Base-by-base conservation (phyloP, 1,284 basidiomycete species). In the Moniliophthora roreri region DNA sequence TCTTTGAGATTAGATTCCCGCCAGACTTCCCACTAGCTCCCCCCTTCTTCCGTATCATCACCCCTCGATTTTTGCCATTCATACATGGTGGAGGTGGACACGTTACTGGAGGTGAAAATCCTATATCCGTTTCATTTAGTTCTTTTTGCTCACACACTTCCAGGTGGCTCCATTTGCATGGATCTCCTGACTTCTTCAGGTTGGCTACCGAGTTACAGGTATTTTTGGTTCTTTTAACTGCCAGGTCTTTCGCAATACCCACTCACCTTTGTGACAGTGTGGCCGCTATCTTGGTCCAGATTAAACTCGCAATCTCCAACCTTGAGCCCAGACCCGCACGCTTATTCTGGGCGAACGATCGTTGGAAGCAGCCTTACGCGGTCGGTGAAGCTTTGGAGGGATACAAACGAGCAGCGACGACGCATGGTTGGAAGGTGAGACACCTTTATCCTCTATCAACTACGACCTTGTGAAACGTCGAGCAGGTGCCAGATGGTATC, bases 91-190 rank as follows among this genome's bases (percentile, higher is more conserved):
- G 83, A 3, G 83, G 84, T 15, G 83, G 83, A 0, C 82, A 86
- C 66, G 70, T 86, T 37, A 86, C 83, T 23, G 76, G 76, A 57
- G 83, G 81, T 79, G 56, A 40, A 72, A 60, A 20, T n/a, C 20
- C 32, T 40, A 3, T n/a, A n/a, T 35, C 7, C 38, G 9, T 23
- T 36, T 50, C 42, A 32, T 39, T 50, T 44, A 26, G 38, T 41
- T 37, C 21, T 23, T 20, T 13, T 26, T 48, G 53, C n/a, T 34
- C 34, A 20, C 51, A 28, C 21, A 8, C 41, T 58, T 23, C 13
- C 47, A 83, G 82, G 81, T 23, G 84, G 83, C 2, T 85, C 82
- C 5, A 85, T 85, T 50, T 85, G 83, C 57, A 84, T 86, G 82
- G 84, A 86, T 62, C 68, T 86, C 10, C 64, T 86, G 44, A 85